Conservation (phyloP, 2,329 filamentous ascomycete genomes). For the Aspergillus ustus region DNA sequence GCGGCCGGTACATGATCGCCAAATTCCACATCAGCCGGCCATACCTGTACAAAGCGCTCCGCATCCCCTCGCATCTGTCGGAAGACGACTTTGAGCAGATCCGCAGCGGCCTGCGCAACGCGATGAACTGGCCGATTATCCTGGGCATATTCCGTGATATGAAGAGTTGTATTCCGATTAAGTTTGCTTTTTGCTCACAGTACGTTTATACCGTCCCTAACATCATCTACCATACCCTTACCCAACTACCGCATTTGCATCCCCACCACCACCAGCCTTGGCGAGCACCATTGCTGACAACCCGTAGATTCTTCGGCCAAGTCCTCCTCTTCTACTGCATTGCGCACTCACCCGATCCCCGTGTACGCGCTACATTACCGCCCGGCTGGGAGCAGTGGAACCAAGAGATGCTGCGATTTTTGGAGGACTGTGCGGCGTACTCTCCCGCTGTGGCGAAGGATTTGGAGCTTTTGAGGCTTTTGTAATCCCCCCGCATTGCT, state of each 20-base stretch:
- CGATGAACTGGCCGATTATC: conserved; percentile 48
- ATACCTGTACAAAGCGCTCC: conserved; percentile 50
- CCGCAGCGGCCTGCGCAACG: conserved; percentile 42
- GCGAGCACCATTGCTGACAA: not conserved
- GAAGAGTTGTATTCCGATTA: conserved; percentile 49
- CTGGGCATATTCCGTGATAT: conserved; percentile 46
- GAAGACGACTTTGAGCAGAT: conserved; percentile 47
- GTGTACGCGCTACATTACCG: conserved; percentile 42
- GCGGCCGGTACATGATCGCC: conserved; percentile 42
- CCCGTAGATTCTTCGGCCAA: conserved; percentile 46
- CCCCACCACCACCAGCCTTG: not conserved
- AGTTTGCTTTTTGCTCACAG: conserved; percentile 48
- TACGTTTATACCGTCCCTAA: conserved; percentile 22
- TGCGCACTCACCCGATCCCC: conserved; percentile 40
- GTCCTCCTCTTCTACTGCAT: conserved; percentile 49
- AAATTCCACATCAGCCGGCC: conserved; percentile 48
- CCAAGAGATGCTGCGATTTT: conserved; percentile 45
- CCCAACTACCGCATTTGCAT: no score
- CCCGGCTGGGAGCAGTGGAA: conserved; percentile 48
- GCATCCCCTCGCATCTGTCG: conserved; percentile 41
- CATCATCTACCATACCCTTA: not conserved
- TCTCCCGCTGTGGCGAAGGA: conserved; percentile 48
- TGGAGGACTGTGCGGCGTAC: conserved; percentile 43
- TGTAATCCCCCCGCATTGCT: conserved; percentile 27
- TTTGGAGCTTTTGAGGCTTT: conserved; percentile 40